Evolutionary conservation across 2,329 filamentous ascomycete species (phyloP), one percentile per base, ranked within the genome.

Genomic region (Drechslerella stenobrocha): DNA sequence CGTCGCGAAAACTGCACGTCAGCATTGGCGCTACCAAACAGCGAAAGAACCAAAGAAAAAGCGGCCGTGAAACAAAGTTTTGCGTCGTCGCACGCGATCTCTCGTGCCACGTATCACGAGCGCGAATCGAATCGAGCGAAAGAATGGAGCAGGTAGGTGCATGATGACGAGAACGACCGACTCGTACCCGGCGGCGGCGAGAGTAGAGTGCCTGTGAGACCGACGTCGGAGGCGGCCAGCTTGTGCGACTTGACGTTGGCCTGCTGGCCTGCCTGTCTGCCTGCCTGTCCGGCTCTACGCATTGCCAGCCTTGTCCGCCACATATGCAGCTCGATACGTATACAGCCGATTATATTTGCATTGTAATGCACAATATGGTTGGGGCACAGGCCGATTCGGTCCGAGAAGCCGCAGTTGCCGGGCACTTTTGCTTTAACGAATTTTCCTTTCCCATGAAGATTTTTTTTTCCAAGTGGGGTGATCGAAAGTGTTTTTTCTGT

Each of bases 381-480:
- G n/a, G n/a, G n/a, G 15, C 32, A 44, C 55, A 59, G 53, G 61
- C 61, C 53, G 61, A 59, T 47, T 52, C 63, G 63, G 63, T 35
- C 63, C 63, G 63, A 60, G 40, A 40, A 67, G 63, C 63, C 63
- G 63, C 55, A 60, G 18, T 18, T 4, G 6, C 34, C 6, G n/a
- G n/a, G 34, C 34, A 4, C 6, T 37, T 37, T 11, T 30, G 5
- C 11, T 30, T 30, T 30, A n/a, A n/a, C n/a, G n/a, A n/a, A n/a
- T n/a, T n/a, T n/a, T n/a, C n/a, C n/a, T n/a, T n/a, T n/a, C n/a
- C n/a, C n/a, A n/a, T n/a, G n/a, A n/a, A n/a, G n/a, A n/a, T n/a
- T n/a, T n/a, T n/a, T n/a, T 30, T 30, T 4, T 20, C 22, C 37
- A 18, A 42, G 37, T 42, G 37, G 37, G 37, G 37, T 42, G 7